Conservation (phyloP, 495 filamentous ascomycete species). For the Hypomontagnella monticulosa region DNA sequence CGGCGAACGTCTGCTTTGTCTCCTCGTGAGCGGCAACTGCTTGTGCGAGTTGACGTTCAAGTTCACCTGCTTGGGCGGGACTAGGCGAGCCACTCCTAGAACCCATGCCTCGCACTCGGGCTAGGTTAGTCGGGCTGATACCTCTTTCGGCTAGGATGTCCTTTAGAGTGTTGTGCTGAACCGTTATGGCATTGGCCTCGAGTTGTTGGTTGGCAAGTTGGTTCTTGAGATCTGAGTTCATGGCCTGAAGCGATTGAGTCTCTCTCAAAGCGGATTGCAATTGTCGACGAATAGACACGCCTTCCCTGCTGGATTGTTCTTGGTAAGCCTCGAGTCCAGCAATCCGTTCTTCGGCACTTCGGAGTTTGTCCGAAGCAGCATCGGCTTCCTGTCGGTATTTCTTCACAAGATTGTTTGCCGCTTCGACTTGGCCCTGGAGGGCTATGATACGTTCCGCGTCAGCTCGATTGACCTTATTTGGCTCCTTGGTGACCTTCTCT, state of each 20-base stretch:
- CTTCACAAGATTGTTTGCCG: conserved; percentile 80
- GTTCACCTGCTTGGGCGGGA: conserved; percentile 79
- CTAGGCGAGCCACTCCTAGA: conserved; percentile 83
- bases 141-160: conserved; percentile 90
- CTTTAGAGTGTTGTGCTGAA: conserved; percentile 93
- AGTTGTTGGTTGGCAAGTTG: conserved; percentile 84
- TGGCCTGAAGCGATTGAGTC: conserved; percentile 74
- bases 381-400: conserved; percentile 94
- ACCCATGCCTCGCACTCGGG: conserved; percentile 57
- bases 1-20: conserved; percentile 76
- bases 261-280: conserved; percentile 85
- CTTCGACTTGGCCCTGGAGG: conserved; percentile 80
- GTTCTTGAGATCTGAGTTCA: conserved; percentile 80
- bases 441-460: conserved; percentile 79
- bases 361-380: conserved; percentile 83
- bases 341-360: conserved; percentile 93
- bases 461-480: conserved; percentile 60
- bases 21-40: conserved; percentile 85
- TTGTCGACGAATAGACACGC: conserved; percentile 85
- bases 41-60: conserved; percentile 88
- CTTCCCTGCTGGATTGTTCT: conserved; percentile 93
- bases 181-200: conserved; percentile 85
- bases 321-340: conserved; percentile 96
- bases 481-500: conserved; percentile 70
- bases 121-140: conserved; percentile 69